These are phyloP conservation scores for Saturnispora sanitii DNA, from an alignment of 805 yeast genomes.

Conservation along the genomic window DNA sequence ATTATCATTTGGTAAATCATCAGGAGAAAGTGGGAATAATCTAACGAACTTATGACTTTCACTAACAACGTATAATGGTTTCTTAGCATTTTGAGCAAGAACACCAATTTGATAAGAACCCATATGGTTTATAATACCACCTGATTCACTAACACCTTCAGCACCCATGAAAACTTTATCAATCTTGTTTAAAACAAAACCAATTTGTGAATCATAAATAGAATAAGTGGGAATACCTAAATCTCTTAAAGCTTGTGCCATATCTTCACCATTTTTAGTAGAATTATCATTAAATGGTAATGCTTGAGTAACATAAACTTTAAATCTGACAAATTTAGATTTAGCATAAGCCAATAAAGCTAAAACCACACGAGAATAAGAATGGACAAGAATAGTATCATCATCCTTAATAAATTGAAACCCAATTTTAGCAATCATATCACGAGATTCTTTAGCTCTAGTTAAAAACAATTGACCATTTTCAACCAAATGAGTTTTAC, in stretches of 20 bases:
- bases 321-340: slow-evolving; percentile 66
- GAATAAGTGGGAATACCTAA: slow-evolving; percentile 79
- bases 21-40: slow-evolving; percentile 87
- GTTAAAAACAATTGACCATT: slow-evolving; percentile 88
- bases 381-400: slow-evolving; percentile 82
- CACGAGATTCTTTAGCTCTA: slow-evolving; percentile 84
- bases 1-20: slow-evolving; percentile 59
- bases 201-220: slow-evolving; percentile 89
- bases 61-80: slow-evolving; percentile 88
- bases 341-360: slow-evolving; percentile 71
- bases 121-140: slow-evolving; percentile 91
- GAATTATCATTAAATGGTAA: slow-evolving; percentile 70
- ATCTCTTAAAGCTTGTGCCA: slow-evolving; percentile 58
- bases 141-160: slow-evolving; percentile 98
- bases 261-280: slow-evolving; percentile 46
- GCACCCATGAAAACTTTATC: slow-evolving; percentile 96
- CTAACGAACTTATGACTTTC: slow-evolving; percentile 96
- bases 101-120: slow-evolving; percentile 95
- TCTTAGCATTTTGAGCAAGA: slow-evolving; percentile 78
- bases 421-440: slow-evolving; percentile 81
- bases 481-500: slow-evolving; percentile 77
- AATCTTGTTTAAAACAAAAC: slow-evolving; percentile 80
- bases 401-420: slow-evolving; percentile 86
- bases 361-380: slow-evolving; percentile 83
- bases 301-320: slow-evolving; percentile 89